phyloP scores from a whole-genome alignment of 805 yeast genomes.

The Candida adriatica region DNA sequence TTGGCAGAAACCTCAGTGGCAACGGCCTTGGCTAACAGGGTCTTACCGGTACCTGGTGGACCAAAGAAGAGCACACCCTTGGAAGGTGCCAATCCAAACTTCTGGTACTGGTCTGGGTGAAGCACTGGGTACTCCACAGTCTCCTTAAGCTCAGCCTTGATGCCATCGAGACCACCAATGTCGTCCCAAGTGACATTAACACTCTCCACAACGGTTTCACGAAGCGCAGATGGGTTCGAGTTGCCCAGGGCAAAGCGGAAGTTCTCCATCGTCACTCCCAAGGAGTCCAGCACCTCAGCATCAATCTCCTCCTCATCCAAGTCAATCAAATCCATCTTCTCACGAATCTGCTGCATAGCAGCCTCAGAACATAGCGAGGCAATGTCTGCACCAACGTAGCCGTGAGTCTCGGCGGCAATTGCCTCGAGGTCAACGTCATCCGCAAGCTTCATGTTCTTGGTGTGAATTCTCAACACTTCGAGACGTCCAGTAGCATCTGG shows the following conservation, averaged over 20 bases:
- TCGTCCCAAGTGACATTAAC: conserved; percentile 99
- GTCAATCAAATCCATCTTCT: conserved; percentile 97
- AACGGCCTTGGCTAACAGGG: conserved; percentile 95
- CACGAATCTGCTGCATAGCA: conserved; percentile 99
- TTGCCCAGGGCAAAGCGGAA: conserved; percentile 96
- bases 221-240: conserved; percentile 97
- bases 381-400: conserved; percentile 98
- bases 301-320: conserved; percentile 94
- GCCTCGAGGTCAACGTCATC: conserved; percentile 95
- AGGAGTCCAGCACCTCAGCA: conserved; percentile 91
- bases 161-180: conserved; percentile 95
- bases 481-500: conserved; percentile 99
- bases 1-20: conserved; percentile 99
- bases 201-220: conserved; percentile 98
- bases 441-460: conserved; percentile 95
- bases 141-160: conserved; percentile 95
- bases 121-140: conserved; percentile 98
- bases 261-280: conserved; percentile 98
- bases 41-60: conserved; percentile 99
- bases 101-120: conserved; percentile 98
- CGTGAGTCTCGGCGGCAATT: conserved; percentile 96
- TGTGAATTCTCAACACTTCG: conserved; percentile 94
- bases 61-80: conserved; percentile 98
- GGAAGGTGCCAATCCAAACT: conserved; percentile 95
- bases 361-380: conserved; percentile 99